phyloP scores from a whole-genome alignment of 257 asterid species.

The Nicotiana knightiana region DNA sequence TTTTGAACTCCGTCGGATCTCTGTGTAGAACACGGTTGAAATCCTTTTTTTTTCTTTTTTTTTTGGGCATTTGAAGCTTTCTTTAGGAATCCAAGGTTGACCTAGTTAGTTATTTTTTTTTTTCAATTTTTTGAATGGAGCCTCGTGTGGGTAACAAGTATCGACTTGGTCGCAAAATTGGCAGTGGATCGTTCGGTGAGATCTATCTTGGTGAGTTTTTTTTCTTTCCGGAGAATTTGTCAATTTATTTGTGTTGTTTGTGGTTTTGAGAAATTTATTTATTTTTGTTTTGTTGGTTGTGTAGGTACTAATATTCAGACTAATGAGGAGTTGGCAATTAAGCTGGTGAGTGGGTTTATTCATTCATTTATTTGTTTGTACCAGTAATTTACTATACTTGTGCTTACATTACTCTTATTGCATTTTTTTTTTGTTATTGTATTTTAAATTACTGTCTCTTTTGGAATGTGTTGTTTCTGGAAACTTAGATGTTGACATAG shows the following conservation, averaged over 20 bases:
- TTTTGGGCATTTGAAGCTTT: not conserved
- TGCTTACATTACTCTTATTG: not conserved
- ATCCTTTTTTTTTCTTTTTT: not conserved
- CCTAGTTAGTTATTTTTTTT: not conserved
- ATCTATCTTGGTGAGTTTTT: conserved; percentile 32
- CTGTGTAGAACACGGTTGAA: not conserved
- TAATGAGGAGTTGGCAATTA: conserved; percentile 82
- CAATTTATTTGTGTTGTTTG: not conserved
- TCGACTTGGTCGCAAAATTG: conserved; percentile 42
- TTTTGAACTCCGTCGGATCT: not conserved
- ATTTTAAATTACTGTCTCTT: not conserved
- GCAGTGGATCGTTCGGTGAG: conserved; percentile 46
- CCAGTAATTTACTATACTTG: not conserved
- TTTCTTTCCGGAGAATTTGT: not conserved
- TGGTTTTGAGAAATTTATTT: not conserved
- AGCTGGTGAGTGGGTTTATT: conserved; percentile 49
- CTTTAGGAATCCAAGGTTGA: not conserved
- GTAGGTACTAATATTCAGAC: conserved; percentile 64
- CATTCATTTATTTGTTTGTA: not conserved
- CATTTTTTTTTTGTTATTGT: not conserved
- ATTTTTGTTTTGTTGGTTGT: not conserved
- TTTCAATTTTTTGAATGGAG: conserved; percentile 21
- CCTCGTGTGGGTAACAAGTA: conserved; percentile 38
- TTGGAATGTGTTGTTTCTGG: not conserved
- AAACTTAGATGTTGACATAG: not conserved